These are phyloP conservation scores for Diplodia scrobiculata DNA, from an alignment of 2,329 filamentous ascomycete species.

Conservation along the genomic window DNA sequence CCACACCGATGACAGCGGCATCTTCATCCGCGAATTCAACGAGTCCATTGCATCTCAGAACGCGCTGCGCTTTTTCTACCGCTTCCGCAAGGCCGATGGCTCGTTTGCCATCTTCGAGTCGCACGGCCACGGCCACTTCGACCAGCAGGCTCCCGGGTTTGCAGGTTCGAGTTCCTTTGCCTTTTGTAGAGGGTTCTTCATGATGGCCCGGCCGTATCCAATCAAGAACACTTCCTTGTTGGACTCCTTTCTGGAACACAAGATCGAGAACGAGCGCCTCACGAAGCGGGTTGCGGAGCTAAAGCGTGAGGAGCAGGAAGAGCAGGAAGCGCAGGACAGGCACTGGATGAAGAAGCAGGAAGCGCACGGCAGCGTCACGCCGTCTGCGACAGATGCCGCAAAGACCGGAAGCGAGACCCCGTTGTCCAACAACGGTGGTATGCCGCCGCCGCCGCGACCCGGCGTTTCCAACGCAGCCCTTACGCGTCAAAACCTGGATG, in stretches of 20 bases:
- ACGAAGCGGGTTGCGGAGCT: slow-evolving; percentile 82
- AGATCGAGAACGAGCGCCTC: slow-evolving; percentile 90
- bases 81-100: slow-evolving; percentile 74
- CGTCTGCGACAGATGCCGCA: slow-evolving; percentile 42
- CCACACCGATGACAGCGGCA: slow-evolving; percentile 79
- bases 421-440: slow-evolving; percentile 51
- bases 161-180: slow-evolving; percentile 57
- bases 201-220: slow-evolving; percentile 88
- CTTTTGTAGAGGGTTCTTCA: slow-evolving; percentile 86
- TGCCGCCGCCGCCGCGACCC: slow-evolving; percentile 68
- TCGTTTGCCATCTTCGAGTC: slow-evolving; percentile 81
- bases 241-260: slow-evolving; percentile 93
- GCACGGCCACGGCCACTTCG: slow-evolving; percentile 89
- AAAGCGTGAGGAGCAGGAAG: slow-evolving; percentile 80
- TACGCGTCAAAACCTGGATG: slow-evolving; percentile 78
- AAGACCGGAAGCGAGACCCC: slow-evolving; percentile 40
- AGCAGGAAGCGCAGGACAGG: slow-evolving; percentile 64
- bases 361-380: slow-evolving; percentile 56
- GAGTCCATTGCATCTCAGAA: slow-evolving; percentile 83
- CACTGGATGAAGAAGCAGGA: slow-evolving; percentile 64
- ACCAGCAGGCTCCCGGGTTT: slow-evolving; percentile 65
- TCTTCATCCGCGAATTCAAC: slow-evolving; percentile 85
- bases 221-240: slow-evolving; percentile 82
- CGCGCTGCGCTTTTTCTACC: slow-evolving; percentile 79
- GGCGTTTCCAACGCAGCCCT: slow-evolving; percentile 66